Evolutionary conservation across 2,329 filamentous ascomycete genomes (phyloP).

Genomic region (Geosmithia flava): DNA sequence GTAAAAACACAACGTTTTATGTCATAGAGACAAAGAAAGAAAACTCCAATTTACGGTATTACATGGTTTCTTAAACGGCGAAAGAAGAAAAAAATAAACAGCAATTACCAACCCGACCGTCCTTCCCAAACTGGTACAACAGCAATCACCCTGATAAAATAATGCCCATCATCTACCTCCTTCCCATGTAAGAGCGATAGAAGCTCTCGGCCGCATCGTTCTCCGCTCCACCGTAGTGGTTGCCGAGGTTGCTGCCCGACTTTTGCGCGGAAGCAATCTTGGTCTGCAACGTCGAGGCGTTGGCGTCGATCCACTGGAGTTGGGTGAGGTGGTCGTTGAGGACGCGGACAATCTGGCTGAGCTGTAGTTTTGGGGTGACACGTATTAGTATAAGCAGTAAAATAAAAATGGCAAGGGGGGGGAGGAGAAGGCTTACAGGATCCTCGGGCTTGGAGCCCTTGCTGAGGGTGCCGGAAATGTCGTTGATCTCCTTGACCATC

Average conservation of each 20-base stretch:
- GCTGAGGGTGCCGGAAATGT: conserved; percentile 76
- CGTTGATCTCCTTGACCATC: conserved; percentile 98
- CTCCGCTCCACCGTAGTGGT: conserved; percentile 46
- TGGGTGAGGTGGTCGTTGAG: conserved; percentile 88
- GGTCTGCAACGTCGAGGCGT: conserved; percentile 65
- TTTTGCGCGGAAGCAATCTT: conserved; percentile 79
- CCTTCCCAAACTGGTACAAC: not conserved
- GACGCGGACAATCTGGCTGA: conserved; percentile 90
- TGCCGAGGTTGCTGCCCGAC: conserved; percentile 50
- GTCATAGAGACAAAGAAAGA: not conserved
- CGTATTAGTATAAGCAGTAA: conserved; percentile 7
- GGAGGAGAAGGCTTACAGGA: conserved; percentile 47
- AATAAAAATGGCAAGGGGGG: not conserved
- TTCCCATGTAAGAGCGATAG: conserved; percentile 75
- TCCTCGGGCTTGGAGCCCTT: conserved; percentile 84
- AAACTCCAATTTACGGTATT: not conserved
- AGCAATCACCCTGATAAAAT: too few species aligned
- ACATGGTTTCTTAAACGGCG: not conserved
- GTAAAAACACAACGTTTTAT: not conserved
- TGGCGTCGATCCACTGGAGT: conserved; percentile 85
- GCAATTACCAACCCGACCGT: not conserved
- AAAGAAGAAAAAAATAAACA: not conserved
- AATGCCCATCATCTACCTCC: conserved; percentile 36
- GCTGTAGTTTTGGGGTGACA: conserved; percentile 30
- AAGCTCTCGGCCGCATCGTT: conserved; percentile 76